These are phyloP conservation scores for Cladophialophora exuberans DNA, from an alignment of 2,329 filamentous ascomycete species.

Conservation along the genomic window DNA sequence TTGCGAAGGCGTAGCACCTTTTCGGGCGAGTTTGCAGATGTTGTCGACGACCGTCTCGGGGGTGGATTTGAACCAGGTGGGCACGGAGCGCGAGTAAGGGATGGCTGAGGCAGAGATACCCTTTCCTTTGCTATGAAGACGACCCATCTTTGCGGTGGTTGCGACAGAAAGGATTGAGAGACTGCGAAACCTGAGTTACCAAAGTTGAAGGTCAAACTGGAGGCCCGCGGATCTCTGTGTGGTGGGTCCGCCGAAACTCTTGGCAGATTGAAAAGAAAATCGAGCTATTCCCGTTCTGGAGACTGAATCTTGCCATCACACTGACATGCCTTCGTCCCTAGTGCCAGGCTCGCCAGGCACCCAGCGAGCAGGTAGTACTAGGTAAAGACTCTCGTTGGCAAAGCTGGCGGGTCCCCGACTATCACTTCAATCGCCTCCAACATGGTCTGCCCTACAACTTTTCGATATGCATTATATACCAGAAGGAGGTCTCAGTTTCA, in stretches of 20 bases:
- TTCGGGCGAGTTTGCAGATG: constrained; percentile 98
- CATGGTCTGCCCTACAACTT: too few species aligned
- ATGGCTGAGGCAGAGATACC: constrained; percentile 94
- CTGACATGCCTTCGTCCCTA: too few species aligned
- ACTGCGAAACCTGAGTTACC: background rate
- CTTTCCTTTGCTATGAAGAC: constrained; percentile 99
- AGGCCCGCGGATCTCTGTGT: background rate
- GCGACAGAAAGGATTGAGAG: constrained; percentile 18
- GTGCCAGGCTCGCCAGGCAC: too few species aligned
- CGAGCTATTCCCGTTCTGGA: background rate
- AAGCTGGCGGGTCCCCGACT: too few species aligned
- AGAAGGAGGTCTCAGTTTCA: too few species aligned
- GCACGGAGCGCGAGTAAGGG: constrained; percentile 92
- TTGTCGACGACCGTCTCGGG: constrained; percentile 98
- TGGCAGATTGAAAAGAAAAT: constrained; percentile 4
- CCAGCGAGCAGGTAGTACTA: too few species aligned
- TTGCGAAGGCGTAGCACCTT: constrained; percentile 97
- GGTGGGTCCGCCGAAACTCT: constrained; percentile 18
- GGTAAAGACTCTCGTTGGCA: too few species aligned
- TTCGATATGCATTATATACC: too few species aligned
- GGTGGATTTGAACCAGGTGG: constrained; percentile 98
- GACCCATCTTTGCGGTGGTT: constrained; percentile 68
- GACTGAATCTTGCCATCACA: too few species aligned
- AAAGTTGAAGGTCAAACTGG: background rate
- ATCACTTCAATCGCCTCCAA: too few species aligned